Evolutionary conservation across 208 protist species (phyloP).

Genomic region (Trypanosoma brucei): DNA sequence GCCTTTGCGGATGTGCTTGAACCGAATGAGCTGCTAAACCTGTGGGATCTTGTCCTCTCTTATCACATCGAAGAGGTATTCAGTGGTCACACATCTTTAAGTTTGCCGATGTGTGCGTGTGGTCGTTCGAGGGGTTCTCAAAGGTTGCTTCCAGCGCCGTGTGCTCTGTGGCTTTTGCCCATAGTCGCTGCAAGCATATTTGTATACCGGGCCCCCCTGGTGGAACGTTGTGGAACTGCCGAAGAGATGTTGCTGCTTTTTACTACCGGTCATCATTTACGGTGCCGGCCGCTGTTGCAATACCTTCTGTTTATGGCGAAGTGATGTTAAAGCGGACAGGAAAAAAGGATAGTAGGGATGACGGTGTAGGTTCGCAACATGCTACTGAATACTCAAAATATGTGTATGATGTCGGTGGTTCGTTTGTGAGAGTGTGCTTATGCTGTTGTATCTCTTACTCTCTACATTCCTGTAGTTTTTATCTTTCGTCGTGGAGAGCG

Average conservation of each 20-base stretch:
- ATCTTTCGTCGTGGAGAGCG: not conserved
- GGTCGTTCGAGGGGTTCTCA: not conserved
- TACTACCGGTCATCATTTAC: constrained; percentile 46
- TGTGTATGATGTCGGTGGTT: not conserved
- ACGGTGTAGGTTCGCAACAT: not conserved
- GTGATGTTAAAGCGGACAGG: constrained; percentile 8
- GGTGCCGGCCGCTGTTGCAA: constrained; percentile 56
- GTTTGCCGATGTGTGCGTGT: constrained; percentile 12
- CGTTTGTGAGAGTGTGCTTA: not conserved
- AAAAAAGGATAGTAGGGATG: not conserved
- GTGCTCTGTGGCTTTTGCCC: constrained; percentile 74
- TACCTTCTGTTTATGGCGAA: constrained; percentile 60
- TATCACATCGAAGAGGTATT: constrained; percentile 74
- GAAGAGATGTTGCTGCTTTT: constrained; percentile 68
- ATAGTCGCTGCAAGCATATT: constrained; percentile 75
- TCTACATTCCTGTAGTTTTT: not conserved
- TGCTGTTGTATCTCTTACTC: not conserved
- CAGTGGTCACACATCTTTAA: constrained; percentile 37
- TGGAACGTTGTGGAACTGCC: constrained; percentile 46
- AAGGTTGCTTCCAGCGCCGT: constrained; percentile 26
- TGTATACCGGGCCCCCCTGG: constrained; percentile 72
- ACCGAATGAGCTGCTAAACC: constrained; percentile 58
- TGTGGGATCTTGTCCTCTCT: constrained; percentile 81
- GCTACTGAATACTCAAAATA: not conserved
- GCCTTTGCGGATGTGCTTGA: constrained; percentile 76